Percentiles rank a stretch among this genome's conserved stretches.
Conservation (phyloP, 2,329 filamentous ascomycete species). For the Fonsecaea monophora region DNA sequence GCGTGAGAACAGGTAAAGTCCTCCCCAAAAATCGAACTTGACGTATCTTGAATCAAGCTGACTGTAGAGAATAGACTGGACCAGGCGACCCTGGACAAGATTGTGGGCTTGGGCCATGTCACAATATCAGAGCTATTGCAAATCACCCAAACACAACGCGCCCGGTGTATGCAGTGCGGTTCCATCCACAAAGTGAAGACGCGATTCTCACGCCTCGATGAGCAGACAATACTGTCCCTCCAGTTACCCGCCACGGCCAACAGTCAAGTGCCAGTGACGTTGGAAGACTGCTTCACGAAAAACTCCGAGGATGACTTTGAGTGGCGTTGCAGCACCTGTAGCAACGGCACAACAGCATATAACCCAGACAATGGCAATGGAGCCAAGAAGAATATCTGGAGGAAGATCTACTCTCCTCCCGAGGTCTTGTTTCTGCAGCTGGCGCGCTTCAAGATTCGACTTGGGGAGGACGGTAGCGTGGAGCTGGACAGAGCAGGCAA, state of each 20-base stretch:
- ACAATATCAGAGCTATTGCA: not conserved
- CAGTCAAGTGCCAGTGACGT: not conserved
- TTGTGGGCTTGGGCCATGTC: not conserved
- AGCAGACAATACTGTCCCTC: not conserved
- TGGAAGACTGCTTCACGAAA: constrained; percentile 10
- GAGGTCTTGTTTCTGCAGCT: constrained; percentile 33
- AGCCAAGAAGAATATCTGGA: constrained; percentile 4
- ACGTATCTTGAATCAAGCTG: not conserved
- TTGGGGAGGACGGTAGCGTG: not conserved
- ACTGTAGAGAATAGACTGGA: not conserved
- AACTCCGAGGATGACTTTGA: not conserved
- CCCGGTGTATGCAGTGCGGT: constrained; percentile 6
- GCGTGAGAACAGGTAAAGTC: not conserved
- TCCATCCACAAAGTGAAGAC: constrained; percentile 2
- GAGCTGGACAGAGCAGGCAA: not conserved
- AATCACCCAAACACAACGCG: not conserved
- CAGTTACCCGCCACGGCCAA: not conserved
- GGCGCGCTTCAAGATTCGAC: constrained; percentile 11
- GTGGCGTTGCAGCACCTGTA: constrained; percentile 2
- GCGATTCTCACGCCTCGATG: not conserved
- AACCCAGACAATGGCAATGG: not conserved
- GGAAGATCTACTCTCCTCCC: constrained; percentile 17
- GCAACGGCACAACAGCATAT: not conserved
- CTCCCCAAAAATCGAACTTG: not conserved
- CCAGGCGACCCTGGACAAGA: not conserved